Evolutionary conservation across 1,284 basidiomycete genomes (phyloP).

Genomic region (Chalciporus sp.): DNA sequence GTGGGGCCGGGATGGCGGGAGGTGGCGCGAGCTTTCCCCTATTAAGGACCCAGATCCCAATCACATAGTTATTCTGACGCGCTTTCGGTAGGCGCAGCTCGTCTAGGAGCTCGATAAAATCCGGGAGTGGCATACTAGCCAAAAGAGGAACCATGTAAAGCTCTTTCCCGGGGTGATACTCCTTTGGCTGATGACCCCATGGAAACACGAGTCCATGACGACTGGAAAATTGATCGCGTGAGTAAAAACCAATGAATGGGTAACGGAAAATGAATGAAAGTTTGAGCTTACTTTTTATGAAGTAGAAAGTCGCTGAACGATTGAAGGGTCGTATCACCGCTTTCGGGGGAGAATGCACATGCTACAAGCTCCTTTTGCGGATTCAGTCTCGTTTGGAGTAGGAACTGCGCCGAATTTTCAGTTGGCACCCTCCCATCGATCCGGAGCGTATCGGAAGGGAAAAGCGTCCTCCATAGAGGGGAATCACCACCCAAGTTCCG

Average conservation of each 20-base stretch:
- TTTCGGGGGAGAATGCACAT: slow-evolving; percentile 65
- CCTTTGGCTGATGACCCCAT: slow-evolving; percentile 74
- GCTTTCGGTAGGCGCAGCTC: slow-evolving; percentile 69
- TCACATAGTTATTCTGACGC: slow-evolving; percentile 65
- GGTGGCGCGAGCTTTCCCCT: slow-evolving; percentile 68
- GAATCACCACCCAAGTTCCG: slow-evolving; percentile 55
- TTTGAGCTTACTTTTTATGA: slow-evolving; percentile 66
- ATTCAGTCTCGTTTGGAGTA: slow-evolving; percentile 76
- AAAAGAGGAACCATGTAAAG: slow-evolving; percentile 85
- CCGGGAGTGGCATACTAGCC: slow-evolving; percentile 71
- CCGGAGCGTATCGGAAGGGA: slow-evolving; percentile 64
- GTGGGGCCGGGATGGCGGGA: slow-evolving; percentile 24
- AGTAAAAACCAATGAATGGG: slow-evolving; percentile 7
- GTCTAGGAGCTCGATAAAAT: slow-evolving; percentile 85
- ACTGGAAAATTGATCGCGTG: slow-evolving; percentile 41
- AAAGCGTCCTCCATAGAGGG: slow-evolving; percentile 68
- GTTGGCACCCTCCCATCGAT: slow-evolving; percentile 84
- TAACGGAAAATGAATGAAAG: neutral
- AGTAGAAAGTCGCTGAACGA: slow-evolving; percentile 71
- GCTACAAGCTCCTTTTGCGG: slow-evolving; percentile 79
- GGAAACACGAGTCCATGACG: slow-evolving; percentile 88
- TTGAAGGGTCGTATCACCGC: slow-evolving; percentile 54
- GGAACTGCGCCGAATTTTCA: slow-evolving; percentile 71
- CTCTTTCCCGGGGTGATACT: slow-evolving; percentile 79
- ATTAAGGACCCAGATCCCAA: slow-evolving; percentile 83